A percentile compares a stretch with the other conserved stretches of the same genome.
Evolutionary conservation across 1,284 basidiomycete species (phyloP).

Genomic region (Xerocomus amazonicus): DNA sequence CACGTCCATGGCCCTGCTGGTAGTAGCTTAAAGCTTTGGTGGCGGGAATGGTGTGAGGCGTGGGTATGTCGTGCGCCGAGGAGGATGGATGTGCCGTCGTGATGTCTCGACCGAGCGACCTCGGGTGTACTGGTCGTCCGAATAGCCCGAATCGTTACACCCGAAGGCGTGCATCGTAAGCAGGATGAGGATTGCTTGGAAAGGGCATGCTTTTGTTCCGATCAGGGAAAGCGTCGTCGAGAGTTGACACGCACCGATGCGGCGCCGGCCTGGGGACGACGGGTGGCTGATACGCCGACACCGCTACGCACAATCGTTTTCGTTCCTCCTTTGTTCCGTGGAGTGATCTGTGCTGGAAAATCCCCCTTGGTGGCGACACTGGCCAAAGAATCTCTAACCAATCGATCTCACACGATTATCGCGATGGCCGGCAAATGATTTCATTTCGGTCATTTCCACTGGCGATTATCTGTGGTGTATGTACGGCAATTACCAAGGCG

Average conservation of each 20-base stretch:
- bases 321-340: background rate
- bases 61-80: background rate
- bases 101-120: constrained; percentile 12
- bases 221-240: background rate
- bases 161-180: constrained; percentile 7
- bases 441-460: constrained; percentile 29
- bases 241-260: background rate
- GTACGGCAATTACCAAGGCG: constrained; percentile 7
- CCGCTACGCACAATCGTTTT: background rate
- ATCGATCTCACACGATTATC: background rate
- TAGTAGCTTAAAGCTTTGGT: background rate
- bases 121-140: background rate
- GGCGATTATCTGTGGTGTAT: background rate
- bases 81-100: constrained; percentile 6
- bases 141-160: constrained; percentile 1
- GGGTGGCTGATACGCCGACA: background rate
- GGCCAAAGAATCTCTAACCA: background rate
- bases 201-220: background rate
- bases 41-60: background rate
- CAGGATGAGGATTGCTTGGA: background rate
- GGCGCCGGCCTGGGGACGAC: background rate
- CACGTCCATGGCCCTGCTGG: background rate
- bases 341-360: constrained; percentile 12
- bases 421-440: constrained; percentile 13
- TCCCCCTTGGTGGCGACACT: background rate